Evolutionary conservation across 2,329 filamentous ascomycete species (phyloP).

Genomic region (Fusarium compactum): DNA sequence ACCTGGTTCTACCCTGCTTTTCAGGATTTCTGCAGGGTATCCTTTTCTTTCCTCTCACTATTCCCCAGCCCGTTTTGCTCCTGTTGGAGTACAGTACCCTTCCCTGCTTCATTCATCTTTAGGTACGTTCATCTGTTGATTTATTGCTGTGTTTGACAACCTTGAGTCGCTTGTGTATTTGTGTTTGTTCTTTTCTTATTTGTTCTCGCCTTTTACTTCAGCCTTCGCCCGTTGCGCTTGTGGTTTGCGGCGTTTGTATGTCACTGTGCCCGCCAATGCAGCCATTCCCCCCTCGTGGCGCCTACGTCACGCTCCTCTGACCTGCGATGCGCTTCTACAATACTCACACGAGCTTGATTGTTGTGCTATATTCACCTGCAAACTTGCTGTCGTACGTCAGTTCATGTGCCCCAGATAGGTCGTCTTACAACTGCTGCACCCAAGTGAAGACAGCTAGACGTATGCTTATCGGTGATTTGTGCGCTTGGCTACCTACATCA

Average conservation of each 20-base stretch:
- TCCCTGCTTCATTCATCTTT: constrained; percentile 16
- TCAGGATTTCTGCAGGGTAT: not conserved
- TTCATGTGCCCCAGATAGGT: not conserved
- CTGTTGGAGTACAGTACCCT: constrained; percentile 11
- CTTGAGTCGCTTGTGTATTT: not conserved
- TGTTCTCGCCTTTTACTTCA: not conserved
- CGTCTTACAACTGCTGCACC: constrained; percentile 1
- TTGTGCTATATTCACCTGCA: constrained; percentile 6
- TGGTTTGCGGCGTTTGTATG: constrained; percentile 14
- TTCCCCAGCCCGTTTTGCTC: constrained; percentile 2
- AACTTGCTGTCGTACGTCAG: not conserved
- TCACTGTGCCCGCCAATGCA: constrained; percentile 28
- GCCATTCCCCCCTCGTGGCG: constrained; percentile 30
- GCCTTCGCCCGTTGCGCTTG: constrained; percentile 3
- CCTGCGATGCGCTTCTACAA: constrained; percentile 27
- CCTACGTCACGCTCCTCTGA: constrained; percentile 44
- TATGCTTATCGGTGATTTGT: constrained; percentile 21
- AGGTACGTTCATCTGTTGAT: constrained; percentile 31
- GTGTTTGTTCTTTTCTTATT: not conserved
- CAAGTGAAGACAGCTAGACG: constrained; percentile 21
- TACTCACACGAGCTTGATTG: constrained; percentile 5
- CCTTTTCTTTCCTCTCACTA: not conserved
- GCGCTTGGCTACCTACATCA: constrained; percentile 41
- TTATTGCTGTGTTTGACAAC: constrained; percentile 14
- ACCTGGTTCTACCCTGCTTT: constrained; percentile 15